Base-by-base conservation (phyloP, 129 eudicot species). In the Lactuca sativa region DNA sequence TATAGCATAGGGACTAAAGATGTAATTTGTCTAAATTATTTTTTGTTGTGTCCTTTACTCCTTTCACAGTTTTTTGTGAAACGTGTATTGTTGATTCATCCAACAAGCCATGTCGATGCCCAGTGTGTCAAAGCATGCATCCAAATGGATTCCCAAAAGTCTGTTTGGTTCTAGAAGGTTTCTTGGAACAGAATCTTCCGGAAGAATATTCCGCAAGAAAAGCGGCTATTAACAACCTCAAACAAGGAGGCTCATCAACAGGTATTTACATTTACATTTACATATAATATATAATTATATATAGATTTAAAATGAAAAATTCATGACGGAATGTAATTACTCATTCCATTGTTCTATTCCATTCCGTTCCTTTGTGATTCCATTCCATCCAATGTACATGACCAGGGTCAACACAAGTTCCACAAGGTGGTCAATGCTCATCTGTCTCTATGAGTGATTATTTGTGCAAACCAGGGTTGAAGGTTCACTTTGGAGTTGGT, bases 131-230 rank as follows among this genome's bases (percentile, higher is more conserved):
- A 65, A 77, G 82, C 60, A 4, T 59, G 67, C 88, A 86, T 75
- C 92, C 92, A 34, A 77, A 69, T 36, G 88, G 92, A 54, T 71
- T 80, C 48, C 86, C 92, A 69, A 80, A 71, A 56, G 82, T 86
- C 40, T 83, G 92, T 72, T 71, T 77, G 62, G 84, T 74, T 71
- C 77, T 86, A 4, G 84, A 83, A 51, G 70, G 78, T 77, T 80
- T 86, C 80, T 33, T 86, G 73, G 83, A 77, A 67, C 82, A 82
- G 54, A 78, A 83, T 43, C 67, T 80, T 55, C 70, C 84, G n/a
- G 75, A 80, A 75, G 86, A 86, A 80, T 83, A 83, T 73, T 41
- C 77, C 44, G 82, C 80, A 32, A 75, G 86, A 72, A 78, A 59
- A 74, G 48, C 56, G 58, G 62, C 63, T 32, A 54, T 62, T 9